Percentiles rank a stretch among this genome's conserved stretches.
These are phyloP conservation scores for Pyrenula massariospora DNA, from an alignment of 495 filamentous ascomycete species.

Conservation along the genomic window DNA sequence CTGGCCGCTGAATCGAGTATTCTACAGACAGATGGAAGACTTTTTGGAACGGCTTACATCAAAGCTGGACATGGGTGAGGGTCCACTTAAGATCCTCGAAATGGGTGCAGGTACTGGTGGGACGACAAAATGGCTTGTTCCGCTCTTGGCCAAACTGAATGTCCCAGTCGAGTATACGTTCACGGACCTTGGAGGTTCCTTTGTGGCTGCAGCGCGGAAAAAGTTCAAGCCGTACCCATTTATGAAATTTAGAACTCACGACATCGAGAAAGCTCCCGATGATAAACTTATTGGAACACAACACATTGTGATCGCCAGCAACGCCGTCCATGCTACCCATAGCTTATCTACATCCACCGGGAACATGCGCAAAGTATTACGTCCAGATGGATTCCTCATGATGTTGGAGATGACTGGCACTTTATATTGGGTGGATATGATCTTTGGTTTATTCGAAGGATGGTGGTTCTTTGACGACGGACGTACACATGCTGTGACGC, in stretches of 20 bases:
- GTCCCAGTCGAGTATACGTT: constrained; percentile 36
- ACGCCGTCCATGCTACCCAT: constrained; percentile 37
- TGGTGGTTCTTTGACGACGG: constrained; percentile 46
- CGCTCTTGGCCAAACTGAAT: constrained; percentile 19
- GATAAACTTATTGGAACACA: constrained; percentile 23
- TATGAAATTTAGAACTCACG: constrained; percentile 27
- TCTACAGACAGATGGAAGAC: constrained; percentile 29
- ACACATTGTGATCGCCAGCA: constrained; percentile 36
- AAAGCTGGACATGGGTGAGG: constrained; percentile 11
- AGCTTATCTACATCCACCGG: constrained; percentile 15
- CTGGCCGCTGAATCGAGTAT: constrained; percentile 23
- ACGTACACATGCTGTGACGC: constrained; percentile 28
- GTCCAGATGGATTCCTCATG: constrained; percentile 24
- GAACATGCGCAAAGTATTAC: constrained; percentile 21
- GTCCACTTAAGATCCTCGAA: constrained; percentile 27
- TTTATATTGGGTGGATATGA: constrained; percentile 32
- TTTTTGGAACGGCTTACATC: constrained; percentile 22
- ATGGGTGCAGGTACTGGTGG: constrained; percentile 36
- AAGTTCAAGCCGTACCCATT: constrained; percentile 29
- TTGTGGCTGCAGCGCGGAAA: constrained; percentile 27
- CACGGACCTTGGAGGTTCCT: constrained; percentile 31
- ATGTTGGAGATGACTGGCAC: constrained; percentile 29
- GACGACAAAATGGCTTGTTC: constrained; percentile 24
- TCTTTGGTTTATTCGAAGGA: constrained; percentile 37
- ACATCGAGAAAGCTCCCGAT: constrained; percentile 30